Conservation (phyloP, 2,329 filamentous ascomycete genomes). For the Sarocladium oryzae region DNA sequence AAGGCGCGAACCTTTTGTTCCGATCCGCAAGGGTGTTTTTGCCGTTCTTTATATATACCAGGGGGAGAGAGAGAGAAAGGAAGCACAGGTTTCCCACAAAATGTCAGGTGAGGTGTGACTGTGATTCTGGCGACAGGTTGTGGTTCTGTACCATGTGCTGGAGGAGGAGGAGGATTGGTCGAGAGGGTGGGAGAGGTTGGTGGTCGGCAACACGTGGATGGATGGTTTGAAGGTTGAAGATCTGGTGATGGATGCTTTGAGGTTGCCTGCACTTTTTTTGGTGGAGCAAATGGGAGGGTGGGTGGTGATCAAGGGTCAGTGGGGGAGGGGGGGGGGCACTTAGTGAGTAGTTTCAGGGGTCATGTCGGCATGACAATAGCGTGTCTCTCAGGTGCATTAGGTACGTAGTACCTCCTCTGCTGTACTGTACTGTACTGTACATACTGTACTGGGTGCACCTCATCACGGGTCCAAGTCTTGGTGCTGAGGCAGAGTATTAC, state of each 20-base stretch:
- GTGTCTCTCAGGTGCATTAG: too few species aligned
- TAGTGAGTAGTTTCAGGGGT: too few species aligned
- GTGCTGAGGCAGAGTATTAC: too few species aligned
- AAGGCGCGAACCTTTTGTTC: too few species aligned
- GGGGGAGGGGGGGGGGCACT: too few species aligned
- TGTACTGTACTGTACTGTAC: too few species aligned
- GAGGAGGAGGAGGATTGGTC: not conserved
- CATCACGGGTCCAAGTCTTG: too few species aligned
- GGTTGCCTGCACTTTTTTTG: conserved; percentile 11
- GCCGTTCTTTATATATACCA: not conserved
- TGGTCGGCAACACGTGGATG: conserved; percentile 7
- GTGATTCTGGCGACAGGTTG: not conserved
- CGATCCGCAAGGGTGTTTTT: not conserved
- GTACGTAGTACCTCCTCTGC: too few species aligned
- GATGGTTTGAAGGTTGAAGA: too few species aligned
- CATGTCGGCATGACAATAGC: too few species aligned
- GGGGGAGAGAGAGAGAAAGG: not conserved
- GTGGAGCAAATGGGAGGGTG: not conserved
- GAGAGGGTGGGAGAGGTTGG: not conserved
- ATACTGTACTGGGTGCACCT: too few species aligned
- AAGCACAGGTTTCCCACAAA: too few species aligned
- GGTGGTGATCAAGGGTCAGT: not conserved
- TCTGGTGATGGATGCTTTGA: conserved; percentile 11
- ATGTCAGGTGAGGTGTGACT: conserved; percentile 1
- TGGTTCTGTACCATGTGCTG: not conserved